Evolutionary conservation across 2,329 filamentous ascomycete genomes (phyloP).

Genomic region (Pseudogymnoascus sp.): DNA sequence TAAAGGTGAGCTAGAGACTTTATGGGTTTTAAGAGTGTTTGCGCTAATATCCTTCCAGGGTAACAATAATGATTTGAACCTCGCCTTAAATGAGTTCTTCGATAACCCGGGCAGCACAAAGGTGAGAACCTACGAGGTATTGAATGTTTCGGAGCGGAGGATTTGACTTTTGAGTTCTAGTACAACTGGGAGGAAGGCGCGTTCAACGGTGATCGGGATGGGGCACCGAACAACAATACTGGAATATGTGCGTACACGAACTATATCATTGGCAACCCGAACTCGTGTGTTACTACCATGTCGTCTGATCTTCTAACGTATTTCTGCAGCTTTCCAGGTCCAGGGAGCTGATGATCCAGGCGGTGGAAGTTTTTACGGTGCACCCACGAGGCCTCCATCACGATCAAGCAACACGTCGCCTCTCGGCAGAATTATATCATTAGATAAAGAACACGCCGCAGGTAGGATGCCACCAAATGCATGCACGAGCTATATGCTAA

Average conservation of each 20-base stretch:
- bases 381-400: constrained; percentile 50
- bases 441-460: constrained; percentile 34
- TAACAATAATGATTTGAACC: constrained; percentile 39
- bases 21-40: neutral
- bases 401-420: constrained; percentile 48
- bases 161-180: constrained; percentile 33
- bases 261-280: neutral
- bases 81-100: constrained; percentile 44
- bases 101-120: constrained; percentile 34
- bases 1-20: neutral
- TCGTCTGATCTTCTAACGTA: constrained; percentile 9
- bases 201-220: constrained; percentile 46
- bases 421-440: constrained; percentile 42
- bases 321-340: constrained; percentile 43
- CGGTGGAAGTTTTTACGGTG: constrained; percentile 32
- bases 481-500: constrained; percentile 21
- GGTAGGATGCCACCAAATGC: constrained; percentile 29
- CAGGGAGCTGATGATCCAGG: constrained; percentile 41
- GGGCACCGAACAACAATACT: constrained; percentile 34
- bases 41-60: constrained; percentile 22
- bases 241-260: constrained; percentile 35
- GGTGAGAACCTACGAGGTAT: constrained; percentile 24
- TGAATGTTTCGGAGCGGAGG: constrained; percentile 1
- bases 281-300: neutral
- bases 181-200: constrained; percentile 49